Base-by-base conservation (phyloP, 169 alveolate species). In the Plasmodium cynomolgi region DNA sequence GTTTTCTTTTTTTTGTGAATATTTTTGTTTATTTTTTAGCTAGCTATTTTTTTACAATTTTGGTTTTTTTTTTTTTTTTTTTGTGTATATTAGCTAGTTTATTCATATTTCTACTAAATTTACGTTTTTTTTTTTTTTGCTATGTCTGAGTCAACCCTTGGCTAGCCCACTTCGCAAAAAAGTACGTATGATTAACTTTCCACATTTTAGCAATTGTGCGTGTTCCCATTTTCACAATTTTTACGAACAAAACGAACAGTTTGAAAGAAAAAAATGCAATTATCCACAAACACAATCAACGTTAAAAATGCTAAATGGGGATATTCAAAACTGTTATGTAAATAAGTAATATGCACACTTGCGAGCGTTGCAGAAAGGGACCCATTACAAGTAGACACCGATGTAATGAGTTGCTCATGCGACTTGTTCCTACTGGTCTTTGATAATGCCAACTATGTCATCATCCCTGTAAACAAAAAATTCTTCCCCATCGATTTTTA, bases 401-500 rank as follows among this genome's bases (percentile, higher is more conserved):
- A 15, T 62, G 34, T 62, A 62, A 9, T 20, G 34, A 3, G 15
- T 20, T 62, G 34, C 77, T 62, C 77, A 62, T 23, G 77, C 34
- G 3, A 23, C 77, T 85, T 31, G 31, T 41, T 85, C 29, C 62
- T 56, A 84, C 54, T 84, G 44, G 23, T 84, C 93, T 54, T 74
- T 85, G 72, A 96, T 84, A 26, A 95, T 95, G 47, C 98, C 98
- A 50, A 97, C 96, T 74, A 97, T 95, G 91, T 97, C 98, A 50
- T 97, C 98, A 90, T 96, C 97, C 33, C 98, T 90, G 79, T 93
- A 97, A 31, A 97, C 97, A 23, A 96, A 93, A 88, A 93, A 91
- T 91, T 96, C 98, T 84, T 97, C 98, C 50, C 97, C 98, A 83
- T 97, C 98, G 39, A 97, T 84, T 73, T 97, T 96, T 50, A 97